Percentiles rank a stretch among this genome's conserved stretches.
Evolutionary conservation across 208 protist species (phyloP).

Genomic region (Leishmania tarentolae): DNA sequence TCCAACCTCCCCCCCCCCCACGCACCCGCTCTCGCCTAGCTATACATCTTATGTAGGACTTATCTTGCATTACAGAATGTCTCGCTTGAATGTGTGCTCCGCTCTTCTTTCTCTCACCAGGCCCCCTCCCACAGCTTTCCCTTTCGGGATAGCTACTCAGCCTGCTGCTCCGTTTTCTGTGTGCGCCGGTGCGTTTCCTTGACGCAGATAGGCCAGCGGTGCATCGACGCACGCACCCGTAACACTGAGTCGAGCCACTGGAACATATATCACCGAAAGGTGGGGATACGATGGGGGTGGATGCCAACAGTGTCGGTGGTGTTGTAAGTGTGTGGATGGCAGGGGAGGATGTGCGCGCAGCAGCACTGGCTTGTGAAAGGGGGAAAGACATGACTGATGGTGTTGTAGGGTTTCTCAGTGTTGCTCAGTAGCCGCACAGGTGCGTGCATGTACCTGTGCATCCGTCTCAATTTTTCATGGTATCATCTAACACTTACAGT

Average conservation of each 20-base stretch:
- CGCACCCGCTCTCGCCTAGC: not conserved
- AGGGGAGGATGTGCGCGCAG: not conserved
- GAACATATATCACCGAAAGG: not conserved
- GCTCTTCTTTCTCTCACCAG: not conserved
- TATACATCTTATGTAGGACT: no score
- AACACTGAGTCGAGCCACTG: not conserved
- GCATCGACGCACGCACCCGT: no score
- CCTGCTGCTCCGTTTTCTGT: not conserved
- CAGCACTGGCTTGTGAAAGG: not conserved
- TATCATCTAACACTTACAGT: not conserved
- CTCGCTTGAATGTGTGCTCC: not conserved
- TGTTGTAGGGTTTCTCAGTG: not conserved
- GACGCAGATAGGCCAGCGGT: not conserved
- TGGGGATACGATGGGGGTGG: not conserved
- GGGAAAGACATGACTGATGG: not conserved
- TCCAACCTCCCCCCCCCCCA: not conserved
- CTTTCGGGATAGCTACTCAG: not conserved
- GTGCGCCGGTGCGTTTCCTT: not conserved
- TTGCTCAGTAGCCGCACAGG: not conserved
- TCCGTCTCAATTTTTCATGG: not conserved
- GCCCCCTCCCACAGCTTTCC: not conserved
- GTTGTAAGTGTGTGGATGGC: not conserved
- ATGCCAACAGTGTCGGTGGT: not conserved
- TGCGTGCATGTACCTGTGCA: not conserved
- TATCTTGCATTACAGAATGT: not conserved